These are phyloP conservation scores for Ogataea philodendri DNA, from an alignment of 805 yeast genomes.

Conservation along the genomic window DNA sequence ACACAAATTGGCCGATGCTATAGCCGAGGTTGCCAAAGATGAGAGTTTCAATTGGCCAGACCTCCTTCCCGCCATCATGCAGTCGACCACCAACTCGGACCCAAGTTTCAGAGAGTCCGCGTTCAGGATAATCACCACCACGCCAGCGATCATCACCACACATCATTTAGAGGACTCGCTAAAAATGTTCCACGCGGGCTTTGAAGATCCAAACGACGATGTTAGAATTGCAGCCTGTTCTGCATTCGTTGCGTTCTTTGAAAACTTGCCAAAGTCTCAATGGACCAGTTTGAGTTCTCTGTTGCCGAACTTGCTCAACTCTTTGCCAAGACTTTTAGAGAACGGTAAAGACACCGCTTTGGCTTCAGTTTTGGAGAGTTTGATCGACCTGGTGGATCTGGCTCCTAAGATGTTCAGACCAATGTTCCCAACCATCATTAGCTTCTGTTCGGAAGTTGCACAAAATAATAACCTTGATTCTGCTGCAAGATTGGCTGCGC, in stretches of 20 bases:
- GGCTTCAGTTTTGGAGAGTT: slow-evolving; percentile 81
- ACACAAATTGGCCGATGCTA: slow-evolving; percentile 91
- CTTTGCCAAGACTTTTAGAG: slow-evolving; percentile 79
- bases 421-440: slow-evolving; percentile 84
- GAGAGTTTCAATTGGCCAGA: slow-evolving; percentile 72
- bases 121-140: slow-evolving; percentile 80
- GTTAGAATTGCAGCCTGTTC: slow-evolving; percentile 90
- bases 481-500: slow-evolving; percentile 75
- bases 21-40: slow-evolving; percentile 85
- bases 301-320: slow-evolving; percentile 79
- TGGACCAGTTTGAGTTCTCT: slow-evolving; percentile 79
- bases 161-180: slow-evolving; percentile 42
- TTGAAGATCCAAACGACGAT: slow-evolving; percentile 72
- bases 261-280: slow-evolving; percentile 68
- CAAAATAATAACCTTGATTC: slow-evolving; percentile 80
- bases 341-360: slow-evolving; percentile 78
- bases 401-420: slow-evolving; percentile 94
- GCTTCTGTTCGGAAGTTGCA: slow-evolving; percentile 80
- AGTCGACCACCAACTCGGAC: slow-evolving; percentile 50
- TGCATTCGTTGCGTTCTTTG: slow-evolving; percentile 89
- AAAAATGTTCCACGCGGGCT: slow-evolving; percentile 76
- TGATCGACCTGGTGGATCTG: slow-evolving; percentile 85
- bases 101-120: slow-evolving; percentile 82
- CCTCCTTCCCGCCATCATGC: slow-evolving; percentile 68
- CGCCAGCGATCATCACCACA: slow-evolving; percentile 73